Percentiles rank a stretch among this genome's conserved stretches.
Evolutionary conservation across 805 yeast genomes (phyloP).

Genomic region (Lipomyces spencermartinsiae): DNA sequence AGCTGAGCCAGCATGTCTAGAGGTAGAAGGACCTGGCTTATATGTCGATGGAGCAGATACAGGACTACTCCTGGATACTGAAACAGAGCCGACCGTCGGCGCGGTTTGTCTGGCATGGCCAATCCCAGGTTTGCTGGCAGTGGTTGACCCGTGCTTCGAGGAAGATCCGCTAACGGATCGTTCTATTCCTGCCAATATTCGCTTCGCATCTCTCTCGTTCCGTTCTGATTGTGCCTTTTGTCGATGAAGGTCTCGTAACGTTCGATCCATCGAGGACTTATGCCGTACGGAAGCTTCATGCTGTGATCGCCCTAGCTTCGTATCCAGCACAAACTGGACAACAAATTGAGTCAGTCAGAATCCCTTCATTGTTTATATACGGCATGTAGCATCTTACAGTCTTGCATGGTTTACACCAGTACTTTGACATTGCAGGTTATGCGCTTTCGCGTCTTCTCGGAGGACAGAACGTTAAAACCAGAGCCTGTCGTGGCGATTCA

Average conservation of each 20-base stretch:
- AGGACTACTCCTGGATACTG: not conserved
- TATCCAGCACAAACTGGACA: slow-evolving; percentile 38
- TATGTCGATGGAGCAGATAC: not conserved
- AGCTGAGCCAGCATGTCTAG: not conserved
- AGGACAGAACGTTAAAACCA: no score
- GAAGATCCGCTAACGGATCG: slow-evolving; percentile 17
- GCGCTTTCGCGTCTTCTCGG: not conserved
- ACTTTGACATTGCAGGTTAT: slow-evolving; percentile 32
- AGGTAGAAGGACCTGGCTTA: not conserved
- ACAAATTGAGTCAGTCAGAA: not conserved
- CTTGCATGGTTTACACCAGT: slow-evolving; percentile 41
- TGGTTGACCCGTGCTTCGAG: not conserved
- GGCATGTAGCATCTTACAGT: slow-evolving; percentile 28
- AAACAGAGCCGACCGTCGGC: not conserved
- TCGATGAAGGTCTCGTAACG: slow-evolving; percentile 34
- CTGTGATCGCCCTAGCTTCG: slow-evolving; percentile 37
- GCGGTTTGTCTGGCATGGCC: not conserved
- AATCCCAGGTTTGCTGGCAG: not conserved
- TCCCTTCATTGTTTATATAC: not conserved
- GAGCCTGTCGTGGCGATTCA: no score
- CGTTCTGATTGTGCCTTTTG: slow-evolving; percentile 31
- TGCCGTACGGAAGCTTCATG: slow-evolving; percentile 39
- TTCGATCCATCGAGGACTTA: slow-evolving; percentile 34
- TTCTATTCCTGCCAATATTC: slow-evolving; percentile 30
- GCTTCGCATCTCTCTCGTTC: slow-evolving; percentile 31